phyloP scores from a whole-genome alignment of 176 grass and related monocot species.

The Triticum urartu region DNA sequence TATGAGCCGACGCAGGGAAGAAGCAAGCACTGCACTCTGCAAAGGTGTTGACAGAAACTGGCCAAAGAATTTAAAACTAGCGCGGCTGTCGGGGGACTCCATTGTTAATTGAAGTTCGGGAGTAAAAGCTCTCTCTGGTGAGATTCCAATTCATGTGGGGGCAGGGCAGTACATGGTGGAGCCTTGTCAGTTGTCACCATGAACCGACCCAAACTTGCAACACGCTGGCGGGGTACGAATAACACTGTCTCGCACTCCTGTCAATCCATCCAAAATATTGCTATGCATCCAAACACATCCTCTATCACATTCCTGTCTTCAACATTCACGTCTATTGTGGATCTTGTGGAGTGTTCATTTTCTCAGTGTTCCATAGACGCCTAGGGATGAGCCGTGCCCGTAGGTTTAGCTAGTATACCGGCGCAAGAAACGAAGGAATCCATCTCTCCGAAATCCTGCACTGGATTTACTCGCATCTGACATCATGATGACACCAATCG shows the following conservation, averaged over 20 bases:
- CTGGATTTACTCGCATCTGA: constrained; percentile 23
- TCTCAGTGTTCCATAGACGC: neutral
- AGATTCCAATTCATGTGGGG: neutral
- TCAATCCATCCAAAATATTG: neutral
- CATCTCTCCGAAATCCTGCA: constrained; percentile 15
- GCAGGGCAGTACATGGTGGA: neutral
- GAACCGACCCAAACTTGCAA: neutral
- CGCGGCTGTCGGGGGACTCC: neutral
- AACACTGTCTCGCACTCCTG: neutral
- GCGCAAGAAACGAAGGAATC: constrained; percentile 20
- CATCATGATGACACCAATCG: constrained; percentile 43
- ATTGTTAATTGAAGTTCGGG: constrained; percentile 6
- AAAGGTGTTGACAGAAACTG: neutral
- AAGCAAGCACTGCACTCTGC: neutral
- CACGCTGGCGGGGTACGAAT: neutral
- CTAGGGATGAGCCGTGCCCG: neutral
- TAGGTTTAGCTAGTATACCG: neutral
- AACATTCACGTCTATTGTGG: neutral
- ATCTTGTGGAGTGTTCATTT: too few relatives aligned
- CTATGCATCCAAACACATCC: neutral
- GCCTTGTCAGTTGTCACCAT: neutral
- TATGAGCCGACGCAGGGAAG: neutral
- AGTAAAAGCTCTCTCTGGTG: neutral
- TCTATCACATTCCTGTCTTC: neutral
- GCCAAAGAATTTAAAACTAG: neutral